Percentiles rank a stretch among this genome's conserved stretches.
Conservation (phyloP, 2,329 filamentous ascomycete genomes). For the Helotiales sp. region DNA sequence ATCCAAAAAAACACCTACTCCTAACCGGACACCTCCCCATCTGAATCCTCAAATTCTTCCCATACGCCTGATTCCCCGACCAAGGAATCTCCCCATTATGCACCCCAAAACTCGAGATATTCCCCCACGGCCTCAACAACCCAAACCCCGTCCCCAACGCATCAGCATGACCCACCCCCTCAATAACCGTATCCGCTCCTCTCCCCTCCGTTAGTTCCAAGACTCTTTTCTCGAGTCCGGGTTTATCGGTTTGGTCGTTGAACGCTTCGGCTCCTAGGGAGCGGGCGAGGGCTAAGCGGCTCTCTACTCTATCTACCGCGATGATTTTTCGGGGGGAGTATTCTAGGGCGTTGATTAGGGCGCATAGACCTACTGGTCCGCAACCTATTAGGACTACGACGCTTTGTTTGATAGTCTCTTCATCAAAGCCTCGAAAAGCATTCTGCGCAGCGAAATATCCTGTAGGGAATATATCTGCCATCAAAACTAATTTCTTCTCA, state of each 20-base stretch:
- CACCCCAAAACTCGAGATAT: constrained; percentile 74
- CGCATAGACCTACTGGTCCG: constrained; percentile 83
- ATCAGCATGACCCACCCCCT: constrained; percentile 70
- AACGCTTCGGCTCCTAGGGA: constrained; percentile 78
- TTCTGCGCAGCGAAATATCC: constrained; percentile 83
- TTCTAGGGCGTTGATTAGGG: constrained; percentile 74
- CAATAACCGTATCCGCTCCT: constrained; percentile 82
- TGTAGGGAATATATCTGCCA: constrained; percentile 91
- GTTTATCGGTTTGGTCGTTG: constrained; percentile 70
- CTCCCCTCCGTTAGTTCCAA: constrained; percentile 75
- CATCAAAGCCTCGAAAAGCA: constrained; percentile 63
- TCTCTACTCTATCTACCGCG: constrained; percentile 76
- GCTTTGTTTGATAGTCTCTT: constrained; percentile 60
- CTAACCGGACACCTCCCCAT: constrained; percentile 78
- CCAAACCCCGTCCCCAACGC: constrained; percentile 72
- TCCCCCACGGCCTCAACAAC: constrained; percentile 69
- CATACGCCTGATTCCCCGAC: constrained; percentile 62
- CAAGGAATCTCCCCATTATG: constrained; percentile 62
- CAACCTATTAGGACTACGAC: constrained; percentile 82
- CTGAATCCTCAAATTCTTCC: constrained; percentile 69
- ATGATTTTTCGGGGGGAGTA: constrained; percentile 74
- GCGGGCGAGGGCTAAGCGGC: constrained; percentile 71
- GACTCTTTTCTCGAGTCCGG: constrained; percentile 64
- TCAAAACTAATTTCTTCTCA: constrained; percentile 75
- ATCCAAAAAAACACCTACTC: constrained; percentile 53